Evolutionary conservation across 306 rosid genomes (phyloP).

Genomic region (Sechiopsis laciniata): DNA sequence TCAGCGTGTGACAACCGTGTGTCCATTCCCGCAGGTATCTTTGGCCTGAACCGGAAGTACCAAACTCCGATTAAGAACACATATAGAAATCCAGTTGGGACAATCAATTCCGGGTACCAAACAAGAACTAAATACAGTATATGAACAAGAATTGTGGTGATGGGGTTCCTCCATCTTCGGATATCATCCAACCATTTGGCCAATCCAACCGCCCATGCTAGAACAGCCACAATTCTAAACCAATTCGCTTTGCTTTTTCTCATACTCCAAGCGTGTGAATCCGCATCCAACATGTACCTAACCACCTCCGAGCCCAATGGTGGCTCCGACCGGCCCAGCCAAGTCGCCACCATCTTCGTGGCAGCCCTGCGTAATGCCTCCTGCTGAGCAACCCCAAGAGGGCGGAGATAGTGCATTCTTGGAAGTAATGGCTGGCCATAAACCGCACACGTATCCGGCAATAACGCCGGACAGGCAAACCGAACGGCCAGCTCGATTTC

Average conservation of each 20-base stretch:
- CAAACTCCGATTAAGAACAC: slow-evolving; percentile 79
- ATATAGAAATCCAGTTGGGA: slow-evolving; percentile 79
- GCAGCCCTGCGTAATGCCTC: slow-evolving; percentile 82
- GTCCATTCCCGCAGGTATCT: slow-evolving; percentile 90
- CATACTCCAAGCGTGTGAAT: slow-evolving; percentile 93
- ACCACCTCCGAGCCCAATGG: slow-evolving; percentile 83
- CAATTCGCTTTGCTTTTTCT: slow-evolving; percentile 85
- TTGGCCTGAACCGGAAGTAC: slow-evolving; percentile 84
- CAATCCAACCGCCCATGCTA: slow-evolving; percentile 77
- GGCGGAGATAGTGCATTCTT: slow-evolving; percentile 82
- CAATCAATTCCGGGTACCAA: slow-evolving; percentile 92
- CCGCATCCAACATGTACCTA: slow-evolving; percentile 83
- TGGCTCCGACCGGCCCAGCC: slow-evolving; percentile 78
- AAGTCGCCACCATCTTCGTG: slow-evolving; percentile 67
- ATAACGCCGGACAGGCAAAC: slow-evolving; percentile 59
- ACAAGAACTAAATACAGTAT: slow-evolving; percentile 73
- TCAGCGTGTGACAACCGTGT: slow-evolving; percentile 66
- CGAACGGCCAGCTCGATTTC: slow-evolving; percentile 82
- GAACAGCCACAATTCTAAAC: slow-evolving; percentile 81
- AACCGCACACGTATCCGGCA: slow-evolving; percentile 66
- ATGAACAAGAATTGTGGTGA: slow-evolving; percentile 73
- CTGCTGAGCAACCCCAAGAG: slow-evolving; percentile 75
- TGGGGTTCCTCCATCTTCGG: slow-evolving; percentile 71
- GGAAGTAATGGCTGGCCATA: slow-evolving; percentile 86
- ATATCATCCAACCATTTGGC: slow-evolving; percentile 86